A percentile compares a stretch with the other conserved stretches of the same genome.
These are phyloP conservation scores for Epichloe aotearoae DNA, from an alignment of 2,329 filamentous ascomycete species.

Conservation along the genomic window DNA sequence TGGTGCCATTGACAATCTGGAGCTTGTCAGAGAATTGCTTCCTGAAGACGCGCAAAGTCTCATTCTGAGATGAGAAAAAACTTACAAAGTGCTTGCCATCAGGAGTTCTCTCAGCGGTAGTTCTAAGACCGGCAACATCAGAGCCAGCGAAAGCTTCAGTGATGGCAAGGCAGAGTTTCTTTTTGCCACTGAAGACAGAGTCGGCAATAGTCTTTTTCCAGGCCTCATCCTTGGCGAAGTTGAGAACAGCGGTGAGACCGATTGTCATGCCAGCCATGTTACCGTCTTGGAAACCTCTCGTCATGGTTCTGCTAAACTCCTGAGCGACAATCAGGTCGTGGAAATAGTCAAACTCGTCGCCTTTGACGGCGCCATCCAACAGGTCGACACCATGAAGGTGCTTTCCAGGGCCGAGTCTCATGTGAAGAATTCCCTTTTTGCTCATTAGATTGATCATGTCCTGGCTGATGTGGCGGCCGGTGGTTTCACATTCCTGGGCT, in stretches of 20 bases:
- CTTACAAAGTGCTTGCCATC: constrained; percentile 60
- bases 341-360: constrained; percentile 77
- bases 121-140: constrained; percentile 68
- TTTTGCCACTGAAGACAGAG: constrained; percentile 65
- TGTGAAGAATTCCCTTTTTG: constrained; percentile 60
- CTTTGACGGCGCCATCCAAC: constrained; percentile 55
- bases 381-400: constrained; percentile 62
- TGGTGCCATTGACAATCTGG: constrained; percentile 52
- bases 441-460: constrained; percentile 69
- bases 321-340: constrained; percentile 68
- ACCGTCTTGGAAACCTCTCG: constrained; percentile 73
- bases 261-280: constrained; percentile 84
- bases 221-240: constrained; percentile 57
- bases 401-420: constrained; percentile 72
- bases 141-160: constrained; percentile 76
- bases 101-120: constrained; percentile 62
- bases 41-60: background rate
- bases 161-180: constrained; percentile 80
- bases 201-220: constrained; percentile 54
- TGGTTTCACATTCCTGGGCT: constrained; percentile 61
- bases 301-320: constrained; percentile 57
- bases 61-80: constrained; percentile 11
- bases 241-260: constrained; percentile 63
- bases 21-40: background rate
- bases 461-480: constrained; percentile 57